Evolutionary conservation across 306 rosid species (phyloP).

Genomic region (Gillenia trifoliata): DNA sequence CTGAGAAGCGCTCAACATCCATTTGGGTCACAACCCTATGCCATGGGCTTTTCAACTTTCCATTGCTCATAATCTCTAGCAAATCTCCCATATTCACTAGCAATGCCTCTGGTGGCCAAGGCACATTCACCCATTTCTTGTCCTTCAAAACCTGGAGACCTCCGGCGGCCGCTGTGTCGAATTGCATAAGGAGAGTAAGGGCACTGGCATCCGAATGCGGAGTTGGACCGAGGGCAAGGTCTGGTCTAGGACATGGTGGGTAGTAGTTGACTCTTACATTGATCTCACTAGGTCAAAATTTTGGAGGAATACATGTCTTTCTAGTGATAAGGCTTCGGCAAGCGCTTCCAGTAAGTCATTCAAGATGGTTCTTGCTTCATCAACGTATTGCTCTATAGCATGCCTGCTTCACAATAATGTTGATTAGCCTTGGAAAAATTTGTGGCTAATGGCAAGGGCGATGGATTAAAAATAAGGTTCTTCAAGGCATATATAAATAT

Average conservation of each 20-base stretch:
- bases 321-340: constrained; percentile 3
- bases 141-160: constrained; percentile 9
- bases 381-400: constrained; percentile 11
- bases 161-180: neutral
- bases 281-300: constrained; percentile 7
- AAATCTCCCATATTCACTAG: constrained; percentile 10
- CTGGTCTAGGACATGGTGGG: constrained; percentile 9
- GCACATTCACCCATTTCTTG: neutral
- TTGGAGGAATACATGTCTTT: constrained; percentile 9
- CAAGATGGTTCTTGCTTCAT: neutral
- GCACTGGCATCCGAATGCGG: constrained; percentile 11
- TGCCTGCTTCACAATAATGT: neutral
- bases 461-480: too few species aligned
- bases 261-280: constrained; percentile 15
- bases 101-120: constrained; percentile 2
- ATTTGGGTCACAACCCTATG: constrained; percentile 15
- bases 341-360: neutral
- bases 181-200: constrained; percentile 12
- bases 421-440: too few species aligned
- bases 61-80: constrained; percentile 11
- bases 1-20: neutral
- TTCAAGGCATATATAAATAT: too few species aligned
- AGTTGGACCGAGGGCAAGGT: constrained; percentile 1
- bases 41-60: constrained; percentile 6
- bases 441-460: too few species aligned